A percentile compares a stretch with the other conserved stretches of the same genome.
These are phyloP conservation scores for Macadamia integrifolia DNA, from an alignment of 164 flowering plant genomes.

Conservation along the genomic window DNA sequence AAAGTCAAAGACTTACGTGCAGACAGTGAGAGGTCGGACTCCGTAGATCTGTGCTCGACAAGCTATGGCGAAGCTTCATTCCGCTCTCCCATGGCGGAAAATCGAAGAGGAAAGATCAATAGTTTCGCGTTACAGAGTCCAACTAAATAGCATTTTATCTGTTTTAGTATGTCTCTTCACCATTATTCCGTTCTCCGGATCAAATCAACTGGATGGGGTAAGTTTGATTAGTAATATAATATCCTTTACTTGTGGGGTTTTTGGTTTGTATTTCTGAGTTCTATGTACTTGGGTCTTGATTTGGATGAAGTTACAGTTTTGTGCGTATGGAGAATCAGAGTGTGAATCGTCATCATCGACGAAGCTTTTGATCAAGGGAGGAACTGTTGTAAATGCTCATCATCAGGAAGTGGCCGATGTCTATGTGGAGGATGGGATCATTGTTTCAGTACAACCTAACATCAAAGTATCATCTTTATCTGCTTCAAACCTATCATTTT, in stretches of 20 bases:
- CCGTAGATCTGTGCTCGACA: no score
- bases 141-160: not conserved
- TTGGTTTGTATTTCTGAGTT: not conserved
- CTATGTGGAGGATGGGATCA: constrained; percentile 81
- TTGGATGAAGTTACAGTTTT: constrained; percentile 35
- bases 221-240: not conserved
- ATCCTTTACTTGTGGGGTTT: not conserved
- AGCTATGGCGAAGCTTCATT: constrained; percentile 5
- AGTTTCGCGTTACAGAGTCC: not conserved
- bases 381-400: constrained; percentile 93
- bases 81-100: constrained; percentile 2
- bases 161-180: constrained; percentile 8
- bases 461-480: constrained; percentile 43
- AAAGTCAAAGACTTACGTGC: no score
- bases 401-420: constrained; percentile 85
- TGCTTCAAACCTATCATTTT: no score
- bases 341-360: constrained; percentile 44
- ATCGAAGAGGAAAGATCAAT: not conserved
- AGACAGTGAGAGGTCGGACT: no score
- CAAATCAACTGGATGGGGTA: constrained; percentile 17
- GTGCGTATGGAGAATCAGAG: constrained; percentile 39
- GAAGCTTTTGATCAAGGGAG: constrained; percentile 85
- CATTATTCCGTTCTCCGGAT: constrained; percentile 4
- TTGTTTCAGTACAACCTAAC: constrained; percentile 61
- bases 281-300: not conserved